Conservation (phyloP, 179 eudicot species). For the Corrigiola litoralis region DNA sequence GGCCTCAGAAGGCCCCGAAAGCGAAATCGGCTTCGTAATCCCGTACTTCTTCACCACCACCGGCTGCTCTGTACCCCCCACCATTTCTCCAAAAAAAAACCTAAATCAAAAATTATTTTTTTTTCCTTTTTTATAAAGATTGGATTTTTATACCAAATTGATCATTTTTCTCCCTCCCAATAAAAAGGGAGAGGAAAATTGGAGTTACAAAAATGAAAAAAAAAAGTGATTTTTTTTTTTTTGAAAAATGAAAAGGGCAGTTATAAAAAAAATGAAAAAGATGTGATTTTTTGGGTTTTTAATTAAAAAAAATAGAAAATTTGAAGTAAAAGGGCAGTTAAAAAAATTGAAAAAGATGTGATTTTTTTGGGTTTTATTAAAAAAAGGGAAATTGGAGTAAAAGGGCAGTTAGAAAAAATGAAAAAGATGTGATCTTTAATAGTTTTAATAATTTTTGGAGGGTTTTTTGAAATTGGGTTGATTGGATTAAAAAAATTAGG, state of each 20-base stretch:
- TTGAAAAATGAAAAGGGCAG: too few relatives aligned
- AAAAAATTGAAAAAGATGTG: too few relatives aligned
- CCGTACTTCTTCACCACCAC: conserved; percentile 38
- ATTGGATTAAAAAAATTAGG: background rate
- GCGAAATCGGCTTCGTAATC: conserved; percentile 63
- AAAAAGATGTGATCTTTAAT: too few relatives aligned
- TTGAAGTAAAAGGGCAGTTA: too few relatives aligned
- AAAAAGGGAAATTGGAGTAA: background rate
- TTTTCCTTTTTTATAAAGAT: background rate
- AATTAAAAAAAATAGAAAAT: background rate
- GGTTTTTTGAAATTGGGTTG: background rate
- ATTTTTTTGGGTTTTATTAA: too few relatives aligned
- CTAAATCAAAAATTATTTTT: background rate
- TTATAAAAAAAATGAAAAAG: too few relatives aligned
- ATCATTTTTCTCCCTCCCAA: background rate
- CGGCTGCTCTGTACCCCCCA: conserved; percentile 7
- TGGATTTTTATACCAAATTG: too few relatives aligned
- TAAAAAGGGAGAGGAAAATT: background rate
- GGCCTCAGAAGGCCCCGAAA: conserved; percentile 52
- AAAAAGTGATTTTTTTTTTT: too few relatives aligned
- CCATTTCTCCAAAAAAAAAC: conserved; percentile 14
- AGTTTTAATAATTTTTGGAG: too few relatives aligned
- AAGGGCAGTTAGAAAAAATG: background rate
- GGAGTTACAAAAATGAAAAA: too few relatives aligned
- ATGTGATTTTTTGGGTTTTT: too few relatives aligned